Base-by-base conservation (phyloP, 768 basidiomycete genomes). In the Boletus tomentosulus region DNA sequence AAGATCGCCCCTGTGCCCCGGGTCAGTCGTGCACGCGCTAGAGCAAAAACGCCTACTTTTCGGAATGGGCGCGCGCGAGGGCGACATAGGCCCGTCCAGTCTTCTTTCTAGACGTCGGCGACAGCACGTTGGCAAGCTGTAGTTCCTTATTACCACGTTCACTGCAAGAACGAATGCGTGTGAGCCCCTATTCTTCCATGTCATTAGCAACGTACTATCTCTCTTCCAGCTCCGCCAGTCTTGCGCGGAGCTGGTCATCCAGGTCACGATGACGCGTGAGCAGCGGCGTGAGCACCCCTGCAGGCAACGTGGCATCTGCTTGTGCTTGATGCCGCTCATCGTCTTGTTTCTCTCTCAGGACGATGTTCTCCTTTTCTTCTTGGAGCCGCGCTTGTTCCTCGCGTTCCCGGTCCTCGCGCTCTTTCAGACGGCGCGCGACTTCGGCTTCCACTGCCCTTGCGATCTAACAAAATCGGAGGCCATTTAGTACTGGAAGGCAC, bases 81-180 rank as follows among this genome's bases (percentile, higher is more conserved):
- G 87, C 82, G n/a, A 92, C 87, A 62, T 90, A 90, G 1, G 89
- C 89, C 16, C 87, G 76, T 2, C 89, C 91, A 0, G 86, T 86
- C 72, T 87, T 88, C 78, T 91, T 91, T 68, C 81, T 83, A 11
- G 87, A 87, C 22, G 80, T 77, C 1, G 87, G 87, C 6, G 86
- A 89, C 48, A 89, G 71, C 6, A 78, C 79, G 60, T 83, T 81
- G 7, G 81, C 82, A 16, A 84, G 74, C 48, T 82, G 79, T 4
- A 75, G 67, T 50, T 87, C 86, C 65, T 82, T 80, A 60, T 74
- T 81, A 6, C 80, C 79, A 52, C 78, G 77, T 62, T 87, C 85
- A 59, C 85, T 87, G 44, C 25, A 19, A 6, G 30, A 16, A 28
- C 25, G 22, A 15, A 8, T 22, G 19, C 28, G 19, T n/a, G 27